A percentile compares a stretch with the other conserved stretches of the same genome.
phyloP scores from a whole-genome alignment of 352 stramenopile genomes.

The Globisporangium nunn region DNA sequence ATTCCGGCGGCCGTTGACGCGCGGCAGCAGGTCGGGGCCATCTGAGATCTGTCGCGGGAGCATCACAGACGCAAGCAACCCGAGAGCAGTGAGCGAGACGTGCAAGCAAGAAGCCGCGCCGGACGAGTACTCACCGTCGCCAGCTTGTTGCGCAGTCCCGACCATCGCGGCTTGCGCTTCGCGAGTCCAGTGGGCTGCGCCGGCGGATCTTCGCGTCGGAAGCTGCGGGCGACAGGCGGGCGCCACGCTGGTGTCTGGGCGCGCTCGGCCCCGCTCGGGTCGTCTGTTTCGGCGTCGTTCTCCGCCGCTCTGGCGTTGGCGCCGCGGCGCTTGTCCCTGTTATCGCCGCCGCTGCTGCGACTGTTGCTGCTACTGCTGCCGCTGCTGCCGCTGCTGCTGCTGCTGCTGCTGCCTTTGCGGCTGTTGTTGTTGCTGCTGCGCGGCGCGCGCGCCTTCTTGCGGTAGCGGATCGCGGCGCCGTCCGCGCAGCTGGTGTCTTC shows the following conservation, averaged over 20 bases:
- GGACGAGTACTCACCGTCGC: slow-evolving; percentile 10
- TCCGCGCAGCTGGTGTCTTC: slow-evolving; percentile 1
- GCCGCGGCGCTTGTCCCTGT: slow-evolving; percentile 5
- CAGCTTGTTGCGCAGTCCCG: slow-evolving; percentile 27
- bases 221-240: not conserved
- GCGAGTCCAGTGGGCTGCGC: slow-evolving; percentile 13
- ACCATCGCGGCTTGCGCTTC: slow-evolving; percentile 28
- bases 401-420: not conserved
- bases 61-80: not conserved
- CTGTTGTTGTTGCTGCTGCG: not conserved
- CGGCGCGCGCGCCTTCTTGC: slow-evolving; percentile 11
- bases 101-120: no score
- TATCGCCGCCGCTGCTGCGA: not conserved
- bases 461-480: slow-evolving; percentile 8
- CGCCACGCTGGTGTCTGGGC: slow-evolving; percentile 5
- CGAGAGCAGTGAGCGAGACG: not conserved
- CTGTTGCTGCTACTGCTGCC: slow-evolving; percentile 1
- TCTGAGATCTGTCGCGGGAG: slow-evolving; percentile 4
- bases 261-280: slow-evolving; percentile 1
- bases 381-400: not conserved
- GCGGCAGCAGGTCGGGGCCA: slow-evolving; percentile 9
- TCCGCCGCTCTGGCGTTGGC: not conserved
- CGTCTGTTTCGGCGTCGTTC: slow-evolving; percentile 3
- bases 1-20: slow-evolving; percentile 14
- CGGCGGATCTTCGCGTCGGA: slow-evolving; percentile 4